A percentile compares a stretch with the other conserved stretches of the same genome.
Evolutionary conservation across 2,329 filamentous ascomycete genomes (phyloP).

Genomic region (Aspergillus melleus): DNA sequence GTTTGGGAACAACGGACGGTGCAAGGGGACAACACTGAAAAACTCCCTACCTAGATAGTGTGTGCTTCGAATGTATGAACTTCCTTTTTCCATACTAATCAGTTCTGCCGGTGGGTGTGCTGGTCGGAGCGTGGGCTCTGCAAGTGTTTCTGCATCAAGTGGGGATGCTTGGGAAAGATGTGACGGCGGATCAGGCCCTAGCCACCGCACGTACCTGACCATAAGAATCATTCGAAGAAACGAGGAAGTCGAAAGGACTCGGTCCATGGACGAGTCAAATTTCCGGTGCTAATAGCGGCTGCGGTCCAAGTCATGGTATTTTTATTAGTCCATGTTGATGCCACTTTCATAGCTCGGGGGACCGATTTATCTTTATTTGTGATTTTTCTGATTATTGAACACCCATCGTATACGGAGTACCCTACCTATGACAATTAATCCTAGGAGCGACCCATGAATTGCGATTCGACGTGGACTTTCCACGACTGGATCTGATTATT

Average conservation of each 20-base stretch:
- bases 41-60: not conserved
- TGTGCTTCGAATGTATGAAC: not conserved
- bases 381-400: not conserved
- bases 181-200: conserved; percentile 35
- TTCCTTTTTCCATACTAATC: not conserved
- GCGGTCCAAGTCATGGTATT: conserved; percentile 14
- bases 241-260: not conserved
- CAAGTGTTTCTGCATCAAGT: conserved; percentile 31
- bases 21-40: conserved; percentile 11
- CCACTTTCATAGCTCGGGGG: not conserved
- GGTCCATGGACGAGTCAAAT: conserved; percentile 8
- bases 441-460: no score
- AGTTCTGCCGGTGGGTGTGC: conserved; percentile 17
- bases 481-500: no score
- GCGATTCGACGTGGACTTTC: no score
- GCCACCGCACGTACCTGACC: conserved; percentile 30
- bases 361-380: not conserved
- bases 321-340: not conserved
- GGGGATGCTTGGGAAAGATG: conserved; percentile 28
- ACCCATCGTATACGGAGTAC: no score
- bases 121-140: conserved; percentile 37
- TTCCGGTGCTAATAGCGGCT: conserved; percentile 18
- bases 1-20: conserved; percentile 6
- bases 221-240: conserved; percentile 4
- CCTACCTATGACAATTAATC: no score